Evolutionary conservation across 306 rosid genomes (phyloP), one percentile per base, ranked within the genome.

Genomic region (Arachis stenosperma): DNA sequence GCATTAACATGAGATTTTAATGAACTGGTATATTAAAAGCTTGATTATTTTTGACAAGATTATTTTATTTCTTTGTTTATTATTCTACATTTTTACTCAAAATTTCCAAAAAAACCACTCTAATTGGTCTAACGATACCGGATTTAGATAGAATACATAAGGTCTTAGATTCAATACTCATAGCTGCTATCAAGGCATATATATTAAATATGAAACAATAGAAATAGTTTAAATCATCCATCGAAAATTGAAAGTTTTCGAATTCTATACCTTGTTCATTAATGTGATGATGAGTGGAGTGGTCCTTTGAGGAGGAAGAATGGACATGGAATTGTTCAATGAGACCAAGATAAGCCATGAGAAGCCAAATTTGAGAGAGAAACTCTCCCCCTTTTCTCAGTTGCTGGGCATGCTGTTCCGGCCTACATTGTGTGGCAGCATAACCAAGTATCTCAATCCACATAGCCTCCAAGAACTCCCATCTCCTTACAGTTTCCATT

Each of bases 351-450:
- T 65, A 65, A 17, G 78, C 78, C 10, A 53, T 14, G 65, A 73
- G 70, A 9, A 73, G 63, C 78, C 78, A 73, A 4, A 75, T 65
- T 30, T 43, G 73, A 36, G 73, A 42, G 6, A 65, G 57, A 37
- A 74, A 47, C 72, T 64, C 78, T 6, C 78, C 78, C 1, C 78
- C 71, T 43, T 9, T 56, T 15, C 7, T 43, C 6, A 75, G 79
- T n/a, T 75, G 67, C 33, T 55, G 79, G 43, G 72, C 72, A 55
- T 75, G 79, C 7, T 55, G n/a, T 9, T 65, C 60, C 0, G 46
- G 58, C 13, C 46, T 29, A 27, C 79, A 65, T 1, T 54, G 50
- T 2, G 65, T 55, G 0, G 79, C 79, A 6, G 73, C 66, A 3
- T 42, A 75, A 7, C 46, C 44, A 8, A 65, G 58, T 3, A 65